These are phyloP conservation scores for Gaeumannomyces tritici DNA, from an alignment of 2,329 filamentous ascomycete genomes.

Conservation along the genomic window DNA sequence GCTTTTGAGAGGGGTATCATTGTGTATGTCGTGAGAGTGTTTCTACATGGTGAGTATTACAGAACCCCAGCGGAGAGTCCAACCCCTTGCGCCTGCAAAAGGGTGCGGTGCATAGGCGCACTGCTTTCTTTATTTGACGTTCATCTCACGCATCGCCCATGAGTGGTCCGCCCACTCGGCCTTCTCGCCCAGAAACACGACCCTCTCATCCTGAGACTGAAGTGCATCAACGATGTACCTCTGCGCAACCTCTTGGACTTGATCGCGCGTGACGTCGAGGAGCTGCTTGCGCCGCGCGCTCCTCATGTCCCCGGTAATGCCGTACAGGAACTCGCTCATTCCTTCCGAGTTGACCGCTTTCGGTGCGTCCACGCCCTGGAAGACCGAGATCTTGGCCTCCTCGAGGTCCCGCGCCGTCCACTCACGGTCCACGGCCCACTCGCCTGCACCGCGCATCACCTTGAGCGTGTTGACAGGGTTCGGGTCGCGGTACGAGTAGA, in stretches of 20 bases:
- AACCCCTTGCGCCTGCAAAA: neutral
- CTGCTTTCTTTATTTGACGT: slow-evolving; percentile 32
- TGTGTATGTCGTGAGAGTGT: slow-evolving; percentile 10
- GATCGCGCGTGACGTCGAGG: slow-evolving; percentile 72
- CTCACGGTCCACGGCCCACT: slow-evolving; percentile 70
- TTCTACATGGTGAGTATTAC: slow-evolving; percentile 20
- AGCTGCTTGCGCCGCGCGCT: slow-evolving; percentile 75
- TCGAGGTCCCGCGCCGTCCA: slow-evolving; percentile 84
- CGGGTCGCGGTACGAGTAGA: slow-evolving; percentile 94
- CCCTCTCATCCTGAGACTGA: slow-evolving; percentile 47
- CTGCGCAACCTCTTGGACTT: slow-evolving; percentile 75
- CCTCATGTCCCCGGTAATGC: slow-evolving; percentile 81
- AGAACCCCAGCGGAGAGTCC: neutral
- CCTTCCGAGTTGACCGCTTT: slow-evolving; percentile 81
- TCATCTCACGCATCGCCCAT: slow-evolving; percentile 72
- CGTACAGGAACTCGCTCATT: slow-evolving; percentile 74
- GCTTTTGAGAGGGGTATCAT: slow-evolving; percentile 27
- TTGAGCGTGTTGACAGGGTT: slow-evolving; percentile 82
- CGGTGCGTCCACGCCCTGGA: slow-evolving; percentile 86
- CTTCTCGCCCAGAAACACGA: slow-evolving; percentile 74
- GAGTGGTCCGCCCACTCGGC: slow-evolving; percentile 64
- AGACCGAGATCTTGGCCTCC: slow-evolving; percentile 91
- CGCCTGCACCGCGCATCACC: slow-evolving; percentile 74
- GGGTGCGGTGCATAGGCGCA: neutral
- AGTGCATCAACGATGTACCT: slow-evolving; percentile 66